Percentiles rank a stretch among this genome's conserved stretches.
These are phyloP conservation scores for Davidsoniella virescens DNA, from an alignment of 2,329 filamentous ascomycete species.

Conservation along the genomic window DNA sequence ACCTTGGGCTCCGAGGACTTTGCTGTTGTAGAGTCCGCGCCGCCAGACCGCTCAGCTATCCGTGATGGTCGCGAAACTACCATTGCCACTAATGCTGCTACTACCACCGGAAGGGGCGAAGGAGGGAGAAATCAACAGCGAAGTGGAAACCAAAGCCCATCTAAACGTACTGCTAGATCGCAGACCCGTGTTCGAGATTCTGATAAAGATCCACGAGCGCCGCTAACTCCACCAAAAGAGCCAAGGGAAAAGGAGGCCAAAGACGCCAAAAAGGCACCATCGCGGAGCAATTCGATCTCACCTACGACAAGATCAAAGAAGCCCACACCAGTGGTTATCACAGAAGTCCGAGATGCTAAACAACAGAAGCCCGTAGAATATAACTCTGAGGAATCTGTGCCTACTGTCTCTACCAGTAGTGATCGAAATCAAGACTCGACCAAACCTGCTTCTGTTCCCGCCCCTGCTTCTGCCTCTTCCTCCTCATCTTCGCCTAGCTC, in stretches of 20 bases:
- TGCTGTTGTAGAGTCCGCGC: neutral
- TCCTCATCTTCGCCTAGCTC: too few species aligned
- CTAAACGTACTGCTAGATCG: conserved; percentile 1
- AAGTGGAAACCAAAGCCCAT: neutral
- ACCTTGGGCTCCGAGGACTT: conserved; percentile 2
- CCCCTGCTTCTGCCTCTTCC: too few species aligned
- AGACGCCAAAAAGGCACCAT: neutral
- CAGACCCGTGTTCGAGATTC: neutral
- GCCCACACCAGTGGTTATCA: neutral
- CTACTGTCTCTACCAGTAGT: too few species aligned
- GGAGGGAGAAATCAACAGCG: neutral
- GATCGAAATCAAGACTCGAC: too few species aligned
- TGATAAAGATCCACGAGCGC: neutral
- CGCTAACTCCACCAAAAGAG: conserved; percentile 3
- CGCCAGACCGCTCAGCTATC: conserved; percentile 2
- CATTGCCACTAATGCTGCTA: too few species aligned
- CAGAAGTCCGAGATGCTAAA: too few species aligned
- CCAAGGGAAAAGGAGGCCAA: neutral
- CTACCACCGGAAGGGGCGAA: neutral
- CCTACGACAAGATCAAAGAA: neutral
- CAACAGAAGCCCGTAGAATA: too few species aligned
- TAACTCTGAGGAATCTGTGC: too few species aligned
- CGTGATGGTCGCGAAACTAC: neutral
- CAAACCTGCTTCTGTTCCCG: too few species aligned
- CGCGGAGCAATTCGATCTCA: neutral